These are phyloP conservation scores for Pleomassaria siparia DNA, from an alignment of 2,329 filamentous ascomycete species.

Conservation along the genomic window DNA sequence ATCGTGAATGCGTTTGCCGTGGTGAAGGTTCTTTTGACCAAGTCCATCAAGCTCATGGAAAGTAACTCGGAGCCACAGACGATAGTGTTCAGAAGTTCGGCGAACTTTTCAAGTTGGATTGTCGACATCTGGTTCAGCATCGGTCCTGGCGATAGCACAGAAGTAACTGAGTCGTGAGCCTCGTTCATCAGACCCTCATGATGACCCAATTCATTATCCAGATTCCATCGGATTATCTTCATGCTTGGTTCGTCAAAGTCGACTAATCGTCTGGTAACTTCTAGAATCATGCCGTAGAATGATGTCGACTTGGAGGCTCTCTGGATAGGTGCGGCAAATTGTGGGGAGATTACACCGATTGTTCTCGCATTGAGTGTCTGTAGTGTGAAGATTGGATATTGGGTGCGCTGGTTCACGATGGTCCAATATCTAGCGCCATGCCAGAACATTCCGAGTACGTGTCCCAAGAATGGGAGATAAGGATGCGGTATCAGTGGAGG, in stretches of 20 bases:
- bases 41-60: constrained; percentile 16
- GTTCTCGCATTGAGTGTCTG: constrained; percentile 46
- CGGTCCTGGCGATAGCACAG: constrained; percentile 13
- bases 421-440: constrained; percentile 36
- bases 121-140: constrained; percentile 30
- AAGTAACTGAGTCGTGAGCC: constrained; percentile 10
- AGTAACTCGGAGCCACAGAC: constrained; percentile 33
- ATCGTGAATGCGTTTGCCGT: constrained; percentile 44
- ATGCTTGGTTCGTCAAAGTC: constrained; percentile 22
- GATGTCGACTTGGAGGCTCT: constrained; percentile 41
- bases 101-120: constrained; percentile 35
- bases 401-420: constrained; percentile 36
- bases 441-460: constrained; percentile 46
- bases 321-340: constrained; percentile 42
- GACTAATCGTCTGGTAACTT: constrained; percentile 44
- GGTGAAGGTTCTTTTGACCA: constrained; percentile 36
- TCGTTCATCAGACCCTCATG: constrained; percentile 18
- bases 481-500: constrained; percentile 43
- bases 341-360: constrained; percentile 47
- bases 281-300: constrained; percentile 47
- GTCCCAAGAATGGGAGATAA: constrained; percentile 48
- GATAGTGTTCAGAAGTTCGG: constrained; percentile 39
- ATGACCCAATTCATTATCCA: constrained; percentile 30
- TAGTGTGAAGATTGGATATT: constrained; percentile 44
- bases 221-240: constrained; percentile 14